Evolutionary conservation across 2,329 filamentous ascomycete species (phyloP), one percentile per base, ranked within the genome.

Genomic region (Metarhizium brunneum): DNA sequence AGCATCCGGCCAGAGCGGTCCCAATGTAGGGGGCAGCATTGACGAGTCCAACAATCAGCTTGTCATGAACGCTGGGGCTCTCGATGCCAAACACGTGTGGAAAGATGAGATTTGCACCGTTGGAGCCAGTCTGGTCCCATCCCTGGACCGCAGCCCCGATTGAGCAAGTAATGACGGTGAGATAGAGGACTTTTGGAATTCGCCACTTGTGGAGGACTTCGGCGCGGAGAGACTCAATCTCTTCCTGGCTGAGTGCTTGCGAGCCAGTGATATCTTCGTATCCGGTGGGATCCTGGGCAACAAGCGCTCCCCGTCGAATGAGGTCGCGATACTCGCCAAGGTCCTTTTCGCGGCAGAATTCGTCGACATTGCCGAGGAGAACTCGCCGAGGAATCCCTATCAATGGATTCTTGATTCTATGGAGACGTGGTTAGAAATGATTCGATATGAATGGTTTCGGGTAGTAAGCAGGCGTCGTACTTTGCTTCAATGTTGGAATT

Each of bases 141-240:
- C 84, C 83, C 62, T 85, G 82, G 10, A 87, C 83, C n/a, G 84
- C 84, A 16, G 85, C 85, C 52, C 83, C 85, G 53, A 88, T 80
- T 47, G 85, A 87, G 67, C 84, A 87, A 25, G 83, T 80, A 11
- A 80, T 72, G 60, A 89, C 86, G 42, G 86, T 87, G 59, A 86
- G 76, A 70, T 84, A 85, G 11, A 90, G 73, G 53, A 79, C 77
- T 62, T 64, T 73, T 0, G 86, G 83, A 40, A 85, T 77, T 57
- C 79, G 76, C 83, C 86, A 89, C 64, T 84, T 86, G 75, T 89
- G 84, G 30, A 81, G 73, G 38, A 79, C 74, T 67, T 90, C 86
- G 56, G 84, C 74, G 45, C 74, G 73, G 18, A 92, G 75, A 13
- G 75, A 76, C 20, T 76, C 71, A 56, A 84, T 80, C 64, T 88